Evolutionary conservation across 345 rosid species (phyloP).

Genomic region (Boechera stricta): DNA sequence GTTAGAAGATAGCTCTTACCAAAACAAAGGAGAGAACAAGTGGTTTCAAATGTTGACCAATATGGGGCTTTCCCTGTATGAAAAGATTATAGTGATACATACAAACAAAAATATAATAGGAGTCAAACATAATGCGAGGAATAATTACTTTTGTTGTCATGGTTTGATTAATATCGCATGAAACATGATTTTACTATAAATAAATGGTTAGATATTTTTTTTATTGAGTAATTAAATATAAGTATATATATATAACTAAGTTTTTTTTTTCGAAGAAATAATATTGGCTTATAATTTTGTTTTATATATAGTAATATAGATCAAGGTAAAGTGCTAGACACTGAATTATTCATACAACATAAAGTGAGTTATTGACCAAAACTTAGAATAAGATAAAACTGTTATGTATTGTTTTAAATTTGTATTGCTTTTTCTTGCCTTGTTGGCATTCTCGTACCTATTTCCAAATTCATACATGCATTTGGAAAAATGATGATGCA

Average conservation of each 20-base stretch:
- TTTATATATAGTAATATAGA: too few relatives aligned
- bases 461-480: slow-evolving; percentile 13
- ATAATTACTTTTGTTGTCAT: background rate
- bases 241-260: too few relatives aligned
- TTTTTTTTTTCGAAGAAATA: too few relatives aligned
- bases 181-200: background rate
- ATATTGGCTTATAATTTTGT: too few relatives aligned
- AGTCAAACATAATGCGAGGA: background rate
- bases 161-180: background rate
- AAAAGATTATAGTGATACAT: too few relatives aligned
- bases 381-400: background rate
- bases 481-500: slow-evolving; percentile 14
- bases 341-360: background rate
- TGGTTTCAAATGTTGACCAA: slow-evolving; percentile 3
- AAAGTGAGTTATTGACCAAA: too few relatives aligned
- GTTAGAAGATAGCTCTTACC: background rate
- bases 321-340: background rate
- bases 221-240: too few relatives aligned
- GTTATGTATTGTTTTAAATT: background rate
- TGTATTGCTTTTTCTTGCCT: background rate
- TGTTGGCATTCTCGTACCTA: background rate
- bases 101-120: too few relatives aligned
- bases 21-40: background rate
- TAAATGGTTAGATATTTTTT: background rate
- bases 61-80: slow-evolving; percentile 9